Evolutionary conservation across 1,284 basidiomycete species (phyloP), one percentile per base, ranked within the genome.

Genomic region (Mycena sp.): DNA sequence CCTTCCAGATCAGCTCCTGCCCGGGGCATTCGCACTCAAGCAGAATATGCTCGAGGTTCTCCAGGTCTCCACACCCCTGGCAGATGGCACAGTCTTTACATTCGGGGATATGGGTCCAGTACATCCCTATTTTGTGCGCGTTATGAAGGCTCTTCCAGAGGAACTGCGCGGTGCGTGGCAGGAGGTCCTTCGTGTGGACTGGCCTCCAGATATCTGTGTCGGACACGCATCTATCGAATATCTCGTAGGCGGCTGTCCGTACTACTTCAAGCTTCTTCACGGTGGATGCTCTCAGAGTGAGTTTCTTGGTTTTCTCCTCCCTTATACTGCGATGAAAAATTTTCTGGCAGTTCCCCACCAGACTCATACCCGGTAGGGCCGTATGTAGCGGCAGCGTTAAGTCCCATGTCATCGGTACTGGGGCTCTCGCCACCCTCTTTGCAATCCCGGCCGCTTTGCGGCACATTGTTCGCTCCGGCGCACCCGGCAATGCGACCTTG

Each of bases 31-130:
- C 17, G 61, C 75, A 76, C 21, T 66, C 23, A 1, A 65, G 64
- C 0, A 76, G 67, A 6, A 76, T 74, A 52, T 77, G 75, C 5
- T 72, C 66, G 61, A 77, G 65, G 1, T 70, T 57, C 25, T 76
- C 78, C 6, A 44, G 35, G 0, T 21, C 41, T 0, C 54, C 51
- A 44, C 78, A 79, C 0, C 53, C 16, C 2, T 28, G 29, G 59
- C 78, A 80, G 4, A 12, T 26, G 3, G 61, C 71, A 52, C 74
- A 41, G 2, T 70, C 58, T 46, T 74, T 68, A 26, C 65, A 69
- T 1, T 58, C 63, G 0, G 71, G 40, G 12, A 41, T 41, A 21
- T 41, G 32, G 32, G 32, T 37, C 32, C 32, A 37, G 32, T 37
- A 37, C 16, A 6, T 17, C 9, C 40, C 40, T 17, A 41, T 17